Evolutionary conservation across 1,284 basidiomycete species (phyloP), one percentile per base, ranked within the genome.

Genomic region (Stygiomarasmius scandens): DNA sequence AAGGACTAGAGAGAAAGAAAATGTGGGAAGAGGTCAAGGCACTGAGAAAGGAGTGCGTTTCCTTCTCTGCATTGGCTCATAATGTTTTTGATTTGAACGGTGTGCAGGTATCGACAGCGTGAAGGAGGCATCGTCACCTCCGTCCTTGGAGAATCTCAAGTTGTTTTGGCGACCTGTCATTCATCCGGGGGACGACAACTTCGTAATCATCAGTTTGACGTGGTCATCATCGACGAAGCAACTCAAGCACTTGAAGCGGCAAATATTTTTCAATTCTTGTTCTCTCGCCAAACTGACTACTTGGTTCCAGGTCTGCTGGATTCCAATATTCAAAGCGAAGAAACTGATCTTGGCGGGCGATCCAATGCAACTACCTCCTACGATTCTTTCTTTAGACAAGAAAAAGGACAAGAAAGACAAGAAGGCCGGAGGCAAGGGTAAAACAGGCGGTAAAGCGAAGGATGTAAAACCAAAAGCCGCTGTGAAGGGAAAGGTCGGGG

Each of bases 161-260:
- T 98, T 38, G 92, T 98, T 0, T 74, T 98, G 11, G 89, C 95
- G 0, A 98, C 96, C 1, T 98, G 95, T 63, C 96, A 98, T 74
- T 91, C 92, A 3, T 85, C 94, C 2, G 95, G 95, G 0, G 86
- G 90, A 3, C 76, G 88, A 29, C 93, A 94, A 64, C 74, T 96
- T 9, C 82, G 83, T 41, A 85, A 89, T 59, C 80, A 89, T 59
- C 71, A 79, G 2, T 99, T 98, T 66, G 96, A 98, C 69, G 88
- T 95, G 0, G 87, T 95, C 8, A 90, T 98, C 44, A 94, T 99
- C 43, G 96, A 98, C 64, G 96, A 98, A 74, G 94, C 95, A 0
- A 98, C 96, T 0, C 96, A 98, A 71, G 96, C 95, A 2, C 71
- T 97, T n/a, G 96, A 98, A 74, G 92, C 95, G 8, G 92, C 95